Conservation (phyloP, 345 rosid species). For the Citrus reticulata region DNA sequence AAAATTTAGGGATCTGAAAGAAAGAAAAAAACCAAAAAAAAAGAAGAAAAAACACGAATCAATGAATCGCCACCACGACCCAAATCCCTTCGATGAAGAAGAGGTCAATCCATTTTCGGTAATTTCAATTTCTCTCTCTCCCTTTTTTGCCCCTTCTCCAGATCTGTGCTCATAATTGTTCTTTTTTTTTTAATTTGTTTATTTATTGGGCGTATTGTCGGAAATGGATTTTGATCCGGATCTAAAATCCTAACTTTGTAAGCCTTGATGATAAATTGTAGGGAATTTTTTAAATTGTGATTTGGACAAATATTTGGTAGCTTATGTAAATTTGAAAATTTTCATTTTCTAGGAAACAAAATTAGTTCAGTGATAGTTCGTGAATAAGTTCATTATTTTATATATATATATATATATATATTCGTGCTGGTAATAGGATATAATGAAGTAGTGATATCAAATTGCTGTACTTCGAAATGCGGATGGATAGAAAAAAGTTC, state of each 20-base stretch:
- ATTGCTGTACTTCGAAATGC: background rate
- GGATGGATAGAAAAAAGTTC: background rate
- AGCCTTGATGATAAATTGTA: background rate
- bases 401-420: too few species aligned
- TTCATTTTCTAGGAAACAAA: background rate
- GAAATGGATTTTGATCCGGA: background rate
- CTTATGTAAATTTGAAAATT: background rate
- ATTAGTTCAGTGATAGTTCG: background rate
- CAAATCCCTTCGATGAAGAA: constrained; percentile 93
- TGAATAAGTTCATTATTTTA: background rate
- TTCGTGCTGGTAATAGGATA: too few species aligned
- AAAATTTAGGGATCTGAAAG: constrained; percentile 37
- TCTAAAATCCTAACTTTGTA: background rate
- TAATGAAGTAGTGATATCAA: background rate
- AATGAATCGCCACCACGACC: constrained; percentile 88
- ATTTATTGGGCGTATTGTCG: background rate
- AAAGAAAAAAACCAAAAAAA: background rate
- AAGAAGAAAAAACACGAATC: background rate
- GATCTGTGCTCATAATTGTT: constrained; percentile 27
- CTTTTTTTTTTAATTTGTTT: background rate
- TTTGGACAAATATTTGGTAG: background rate
- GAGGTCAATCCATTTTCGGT: constrained; percentile 98
- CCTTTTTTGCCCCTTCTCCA: constrained; percentile 4
- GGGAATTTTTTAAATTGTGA: background rate
- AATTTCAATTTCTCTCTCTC: constrained; percentile 3